Evolutionary conservation across 2,329 filamentous ascomycete genomes (phyloP).

Genomic region (Aspergillus tubingensis): DNA sequence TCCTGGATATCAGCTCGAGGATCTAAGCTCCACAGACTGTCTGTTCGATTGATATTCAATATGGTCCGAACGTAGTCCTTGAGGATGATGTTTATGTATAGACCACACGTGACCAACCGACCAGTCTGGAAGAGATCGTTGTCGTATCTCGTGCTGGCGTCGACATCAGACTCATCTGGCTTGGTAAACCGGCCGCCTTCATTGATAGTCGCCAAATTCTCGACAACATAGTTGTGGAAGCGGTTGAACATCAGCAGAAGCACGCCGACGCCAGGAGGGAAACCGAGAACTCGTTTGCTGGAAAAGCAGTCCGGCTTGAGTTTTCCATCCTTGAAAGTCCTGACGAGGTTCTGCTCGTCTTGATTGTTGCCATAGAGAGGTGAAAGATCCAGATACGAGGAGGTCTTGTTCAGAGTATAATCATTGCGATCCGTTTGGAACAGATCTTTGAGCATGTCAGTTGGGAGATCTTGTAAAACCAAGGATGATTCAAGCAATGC

Average conservation of each 20-base stretch:
- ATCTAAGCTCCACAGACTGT: constrained; percentile 64
- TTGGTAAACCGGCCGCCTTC: constrained; percentile 68
- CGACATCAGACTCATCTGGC: constrained; percentile 40
- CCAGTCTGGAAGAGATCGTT: constrained; percentile 56
- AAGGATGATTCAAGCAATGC: not conserved
- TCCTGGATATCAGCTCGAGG: constrained; percentile 62
- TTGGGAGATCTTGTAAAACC: not conserved
- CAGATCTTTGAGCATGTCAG: constrained; percentile 51
- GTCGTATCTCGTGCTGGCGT: constrained; percentile 42
- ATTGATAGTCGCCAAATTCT: constrained; percentile 66
- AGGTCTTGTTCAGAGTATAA: constrained; percentile 65
- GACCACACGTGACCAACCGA: constrained; percentile 55
- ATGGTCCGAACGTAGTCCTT: constrained; percentile 65
- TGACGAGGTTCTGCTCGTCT: constrained; percentile 63
- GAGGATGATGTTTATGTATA: constrained; percentile 59
- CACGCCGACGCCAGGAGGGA: constrained; percentile 69
- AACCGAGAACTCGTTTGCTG: constrained; percentile 64
- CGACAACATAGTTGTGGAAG: constrained; percentile 70
- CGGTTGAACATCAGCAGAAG: constrained; percentile 68
- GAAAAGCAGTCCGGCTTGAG: constrained; percentile 72
- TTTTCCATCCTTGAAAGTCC: constrained; percentile 66
- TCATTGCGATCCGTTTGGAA: constrained; percentile 67
- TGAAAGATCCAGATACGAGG: constrained; percentile 72
- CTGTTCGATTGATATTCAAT: constrained; percentile 60
- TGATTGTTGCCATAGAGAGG: constrained; percentile 71